Evolutionary conservation across 352 stramenopile genomes (phyloP).

Genomic region (Pythium insidiosum): DNA sequence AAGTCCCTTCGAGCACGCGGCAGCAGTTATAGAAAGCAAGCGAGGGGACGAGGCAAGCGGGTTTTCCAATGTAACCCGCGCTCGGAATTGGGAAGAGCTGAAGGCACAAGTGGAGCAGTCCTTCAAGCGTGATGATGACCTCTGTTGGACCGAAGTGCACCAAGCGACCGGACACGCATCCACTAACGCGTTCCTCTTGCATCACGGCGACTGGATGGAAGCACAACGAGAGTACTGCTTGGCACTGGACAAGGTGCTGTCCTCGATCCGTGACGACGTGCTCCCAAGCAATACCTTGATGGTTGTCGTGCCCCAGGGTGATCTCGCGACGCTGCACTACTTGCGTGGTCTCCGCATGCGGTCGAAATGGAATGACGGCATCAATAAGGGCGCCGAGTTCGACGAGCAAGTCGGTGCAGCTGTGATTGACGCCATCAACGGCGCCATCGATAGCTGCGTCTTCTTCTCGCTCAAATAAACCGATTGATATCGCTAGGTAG

Average conservation of each 20-base stretch:
- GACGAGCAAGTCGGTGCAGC: constrained; percentile 49
- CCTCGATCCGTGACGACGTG: constrained; percentile 26
- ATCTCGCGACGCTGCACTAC: constrained; percentile 61
- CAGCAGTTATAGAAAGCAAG: constrained; percentile 4
- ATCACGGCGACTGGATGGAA: constrained; percentile 62
- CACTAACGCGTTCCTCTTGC: constrained; percentile 50
- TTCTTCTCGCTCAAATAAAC: constrained; percentile 63
- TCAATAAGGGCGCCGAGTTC: too few relatives aligned
- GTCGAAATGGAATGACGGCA: constrained; percentile 66
- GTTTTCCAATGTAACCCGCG: constrained; percentile 8
- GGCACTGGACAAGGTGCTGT: constrained; percentile 38
- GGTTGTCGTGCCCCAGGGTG: constrained; percentile 62
- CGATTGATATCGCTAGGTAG: neutral
- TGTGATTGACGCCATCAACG: constrained; percentile 57
- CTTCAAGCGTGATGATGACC: constrained; percentile 21
- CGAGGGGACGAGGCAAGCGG: neutral
- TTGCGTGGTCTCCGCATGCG: constrained; percentile 66
- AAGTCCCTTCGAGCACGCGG: constrained; percentile 46
- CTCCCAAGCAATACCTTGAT: constrained; percentile 46
- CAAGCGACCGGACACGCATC: constrained; percentile 21
- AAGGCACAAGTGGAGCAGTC: constrained; percentile 20
- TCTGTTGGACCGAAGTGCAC: constrained; percentile 77
- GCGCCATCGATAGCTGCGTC: constrained; percentile 62
- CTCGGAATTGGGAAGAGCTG: constrained; percentile 17
- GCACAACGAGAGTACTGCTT: constrained; percentile 40